Evolutionary conservation across 176 grass and related monocot species (phyloP).

Genomic region (Stipa capillata): DNA sequence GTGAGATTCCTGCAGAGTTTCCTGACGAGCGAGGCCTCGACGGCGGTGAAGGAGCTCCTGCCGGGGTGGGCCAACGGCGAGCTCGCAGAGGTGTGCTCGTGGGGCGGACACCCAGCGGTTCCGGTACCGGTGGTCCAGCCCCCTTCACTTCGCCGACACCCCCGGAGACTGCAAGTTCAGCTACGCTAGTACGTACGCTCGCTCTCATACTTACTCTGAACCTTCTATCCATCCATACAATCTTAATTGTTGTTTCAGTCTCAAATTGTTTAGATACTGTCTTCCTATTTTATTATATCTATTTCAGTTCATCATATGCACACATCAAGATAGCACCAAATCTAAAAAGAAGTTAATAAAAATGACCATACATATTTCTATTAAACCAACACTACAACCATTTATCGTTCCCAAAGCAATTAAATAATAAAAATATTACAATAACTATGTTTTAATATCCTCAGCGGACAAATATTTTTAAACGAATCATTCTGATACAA

Average conservation of each 20-base stretch:
- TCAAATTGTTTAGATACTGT: rapidly evolving
- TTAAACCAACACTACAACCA: no score
- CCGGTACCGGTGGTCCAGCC: slow-evolving; percentile 43
- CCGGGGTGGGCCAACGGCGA: slow-evolving; percentile 44
- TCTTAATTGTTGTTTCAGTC: neutral
- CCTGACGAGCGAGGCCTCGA: slow-evolving; percentile 30
- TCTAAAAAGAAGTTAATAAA: no score
- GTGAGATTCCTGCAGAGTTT: slow-evolving; percentile 19
- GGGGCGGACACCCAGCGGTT: slow-evolving; percentile 45
- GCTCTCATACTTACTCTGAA: neutral
- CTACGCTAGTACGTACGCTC: slow-evolving; percentile 34
- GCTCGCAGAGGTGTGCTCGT: slow-evolving; percentile 43
- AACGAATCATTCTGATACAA: no score
- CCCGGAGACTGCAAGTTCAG: slow-evolving; percentile 52
- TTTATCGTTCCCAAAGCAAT: no score
- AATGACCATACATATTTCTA: no score
- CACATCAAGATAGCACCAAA: no score
- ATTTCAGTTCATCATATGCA: no score
- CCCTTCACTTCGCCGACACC: slow-evolving; percentile 48
- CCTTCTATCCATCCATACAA: neutral
- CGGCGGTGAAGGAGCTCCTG: slow-evolving; percentile 40
- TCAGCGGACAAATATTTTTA: no score
- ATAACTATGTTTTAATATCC: no score
- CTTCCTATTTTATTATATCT: neutral
- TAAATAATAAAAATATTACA: no score